A percentile compares a stretch with the other conserved stretches of the same genome.
These are phyloP conservation scores for Ustilago vetiveriae DNA, from an alignment of 1,284 basidiomycete species.

Conservation along the genomic window DNA sequence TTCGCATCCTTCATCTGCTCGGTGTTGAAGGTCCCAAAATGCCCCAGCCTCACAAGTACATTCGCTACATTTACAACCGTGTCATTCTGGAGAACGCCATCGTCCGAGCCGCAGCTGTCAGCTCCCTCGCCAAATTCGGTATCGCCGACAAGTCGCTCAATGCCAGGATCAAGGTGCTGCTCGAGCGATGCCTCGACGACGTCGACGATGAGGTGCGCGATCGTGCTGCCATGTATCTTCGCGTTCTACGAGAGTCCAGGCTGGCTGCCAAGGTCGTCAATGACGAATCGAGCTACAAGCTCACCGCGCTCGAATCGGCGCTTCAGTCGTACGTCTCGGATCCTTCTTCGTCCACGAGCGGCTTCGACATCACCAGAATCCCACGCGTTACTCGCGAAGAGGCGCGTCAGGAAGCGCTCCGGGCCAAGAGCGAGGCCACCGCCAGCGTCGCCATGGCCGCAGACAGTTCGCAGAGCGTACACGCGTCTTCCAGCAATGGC, in stretches of 20 bases:
- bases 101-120: slow-evolving; percentile 94
- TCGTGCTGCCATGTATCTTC: slow-evolving; percentile 89
- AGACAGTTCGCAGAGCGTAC: slow-evolving; percentile 50
- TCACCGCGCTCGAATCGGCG: slow-evolving; percentile 59
- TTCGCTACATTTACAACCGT: slow-evolving; percentile 99
- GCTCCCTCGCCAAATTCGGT: slow-evolving; percentile 95
- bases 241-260: slow-evolving; percentile 77
- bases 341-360: slow-evolving; percentile 43
- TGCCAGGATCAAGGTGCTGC: slow-evolving; percentile 80
- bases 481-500: slow-evolving; percentile 40
- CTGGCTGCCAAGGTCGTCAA: slow-evolving; percentile 88
- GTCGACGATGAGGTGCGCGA: slow-evolving; percentile 99
- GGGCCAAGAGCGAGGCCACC: slow-evolving; percentile 60
- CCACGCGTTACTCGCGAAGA: slow-evolving; percentile 60
- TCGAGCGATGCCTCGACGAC: slow-evolving; percentile 88
- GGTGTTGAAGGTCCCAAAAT: slow-evolving; percentile 96
- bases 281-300: slow-evolving; percentile 75
- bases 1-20: slow-evolving; percentile 92
- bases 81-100: slow-evolving; percentile 98
- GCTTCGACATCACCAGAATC: slow-evolving; percentile 59
- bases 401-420: slow-evolving; percentile 55
- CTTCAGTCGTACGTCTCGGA: slow-evolving; percentile 58
- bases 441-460: slow-evolving; percentile 63
- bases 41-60: slow-evolving; percentile 95
- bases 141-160: slow-evolving; percentile 81